These are phyloP conservation scores for Aureobasidium sp. DNA, from an alignment of 2,329 filamentous ascomycete species.

Conservation along the genomic window DNA sequence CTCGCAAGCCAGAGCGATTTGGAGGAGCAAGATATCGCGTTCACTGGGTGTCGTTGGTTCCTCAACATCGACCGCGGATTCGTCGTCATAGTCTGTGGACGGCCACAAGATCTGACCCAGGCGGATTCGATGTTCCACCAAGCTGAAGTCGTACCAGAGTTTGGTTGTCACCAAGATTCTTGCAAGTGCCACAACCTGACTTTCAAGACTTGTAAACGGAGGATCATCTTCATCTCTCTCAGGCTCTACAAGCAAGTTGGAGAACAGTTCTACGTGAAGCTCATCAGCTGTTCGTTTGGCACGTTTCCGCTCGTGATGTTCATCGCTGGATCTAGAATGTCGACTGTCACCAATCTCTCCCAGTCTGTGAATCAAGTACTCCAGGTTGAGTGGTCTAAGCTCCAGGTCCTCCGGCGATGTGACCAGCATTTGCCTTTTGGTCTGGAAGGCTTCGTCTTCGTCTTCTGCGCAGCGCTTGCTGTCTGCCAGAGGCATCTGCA, in stretches of 20 bases:
- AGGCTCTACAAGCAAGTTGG: constrained; percentile 17
- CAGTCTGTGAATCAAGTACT: constrained; percentile 18
- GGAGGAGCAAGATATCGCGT: constrained; percentile 46
- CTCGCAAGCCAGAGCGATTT: constrained; percentile 47
- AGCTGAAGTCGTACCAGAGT: constrained; percentile 41
- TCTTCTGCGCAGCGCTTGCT: constrained; percentile 12
- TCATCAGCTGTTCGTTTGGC: constrained; percentile 18
- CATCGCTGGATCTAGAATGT: background rate
- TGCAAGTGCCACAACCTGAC: constrained; percentile 38
- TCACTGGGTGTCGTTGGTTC: constrained; percentile 28
- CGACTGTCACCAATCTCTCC: constrained; percentile 17
- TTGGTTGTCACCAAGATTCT: constrained; percentile 33
- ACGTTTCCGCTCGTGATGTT: background rate
- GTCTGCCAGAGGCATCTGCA: constrained; percentile 38
- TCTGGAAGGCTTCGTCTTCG: constrained; percentile 13
- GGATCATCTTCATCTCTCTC: constrained; percentile 5
- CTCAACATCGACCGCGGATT: constrained; percentile 21
- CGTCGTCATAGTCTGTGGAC: constrained; percentile 21
- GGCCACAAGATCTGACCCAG: constrained; percentile 40
- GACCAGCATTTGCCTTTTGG: constrained; percentile 17
- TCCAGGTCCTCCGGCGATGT: constrained; percentile 20
- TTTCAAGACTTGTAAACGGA: constrained; percentile 25
- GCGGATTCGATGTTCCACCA: constrained; percentile 37
- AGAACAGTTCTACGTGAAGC: constrained; percentile 23
- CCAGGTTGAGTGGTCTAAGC: constrained; percentile 17